Evolutionary conservation across 2,329 filamentous ascomycete genomes (phyloP).

Genomic region (Grosmannia huntii): DNA sequence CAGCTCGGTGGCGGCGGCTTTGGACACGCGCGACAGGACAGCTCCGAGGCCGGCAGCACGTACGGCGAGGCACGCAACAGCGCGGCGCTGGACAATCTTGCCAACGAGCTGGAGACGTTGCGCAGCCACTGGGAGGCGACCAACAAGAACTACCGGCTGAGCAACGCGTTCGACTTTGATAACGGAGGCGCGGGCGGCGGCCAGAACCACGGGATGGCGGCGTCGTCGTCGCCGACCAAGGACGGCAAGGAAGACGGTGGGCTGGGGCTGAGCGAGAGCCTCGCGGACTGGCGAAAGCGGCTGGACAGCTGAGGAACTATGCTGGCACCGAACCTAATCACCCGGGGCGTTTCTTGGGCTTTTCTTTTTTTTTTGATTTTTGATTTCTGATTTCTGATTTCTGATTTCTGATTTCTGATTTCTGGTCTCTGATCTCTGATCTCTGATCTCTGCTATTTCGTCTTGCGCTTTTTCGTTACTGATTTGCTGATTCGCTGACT

Average conservation of each 20-base stretch:
- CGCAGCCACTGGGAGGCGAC: conserved; percentile 90
- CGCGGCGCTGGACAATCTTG: conserved; percentile 74
- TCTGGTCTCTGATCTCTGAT: no score
- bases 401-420: neutral
- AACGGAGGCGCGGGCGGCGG: conserved; percentile 12
- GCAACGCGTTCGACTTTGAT: conserved; percentile 82
- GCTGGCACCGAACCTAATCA: neutral
- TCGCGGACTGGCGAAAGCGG: conserved; percentile 70
- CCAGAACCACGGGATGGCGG: neutral
- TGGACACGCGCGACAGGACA: conserved; percentile 36
- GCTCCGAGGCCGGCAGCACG: conserved; percentile 48
- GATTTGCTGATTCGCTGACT: neutral
- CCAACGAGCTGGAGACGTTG: conserved; percentile 81
- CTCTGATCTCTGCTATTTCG: neutral
- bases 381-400: neutral
- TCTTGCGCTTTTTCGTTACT: neutral
- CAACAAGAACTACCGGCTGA: conserved; percentile 87
- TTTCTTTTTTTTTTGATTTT: neutral
- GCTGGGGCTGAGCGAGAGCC: conserved; percentile 51
- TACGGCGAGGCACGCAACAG: conserved; percentile 49
- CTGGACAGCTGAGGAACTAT: conserved; percentile 36
- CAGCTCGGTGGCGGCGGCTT: neutral
- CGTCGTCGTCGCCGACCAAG: conserved; percentile 7
- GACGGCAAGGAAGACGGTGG: conserved; percentile 29
- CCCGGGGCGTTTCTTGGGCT: neutral